Evolutionary conservation across 441 rosid genomes (phyloP), one percentile per base, ranked within the genome.

Genomic region (Pelargonium australe): DNA sequence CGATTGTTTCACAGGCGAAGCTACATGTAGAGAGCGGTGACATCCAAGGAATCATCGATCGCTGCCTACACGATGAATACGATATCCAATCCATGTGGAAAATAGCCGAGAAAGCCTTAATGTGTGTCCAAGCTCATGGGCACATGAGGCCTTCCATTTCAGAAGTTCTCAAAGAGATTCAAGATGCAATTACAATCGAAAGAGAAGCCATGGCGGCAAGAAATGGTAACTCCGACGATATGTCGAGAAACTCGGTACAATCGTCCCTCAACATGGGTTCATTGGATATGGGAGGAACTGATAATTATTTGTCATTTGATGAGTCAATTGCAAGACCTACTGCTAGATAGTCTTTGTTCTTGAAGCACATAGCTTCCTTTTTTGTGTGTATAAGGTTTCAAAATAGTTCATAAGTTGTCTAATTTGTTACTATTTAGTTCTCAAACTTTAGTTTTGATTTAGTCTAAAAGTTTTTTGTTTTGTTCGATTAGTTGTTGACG

Each of bases 51-150:
- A 86, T 95, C 76, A 89, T 95, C 5, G 99, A 95, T 80, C 96
- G 86, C 1, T 77, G 77, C 1, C 68, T 95, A 20, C 61, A 17
- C 0, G 79, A 85, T 8, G 95, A 85, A 14, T 95, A 88, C n/a
- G 97, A 93, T 72, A 84, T 90, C 63, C 98, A 95, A 45, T 88
- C 99, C 0, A 90, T 95, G 92, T 95, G 99, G 99, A 95, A 95
- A 82, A 89, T 95, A 14, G 99, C 98, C 0, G 99, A 95, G 85
- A 92, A 86, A 69, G 99, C 99, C 1, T 73, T 92, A 74, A 81
- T 87, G 81, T 95, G 99, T 3, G 95, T 95, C 62, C 88, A 79
- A 72, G 92, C 99, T 9, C 97, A 92, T 14, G 97, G 99, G 25
- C 78, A 85, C 78, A 79, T 85, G 96, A 87, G 99, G 74, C 99